phyloP scores from a whole-genome alignment of 2,329 filamentous ascomycete genomes.

The Tolypocladium amazonense region DNA sequence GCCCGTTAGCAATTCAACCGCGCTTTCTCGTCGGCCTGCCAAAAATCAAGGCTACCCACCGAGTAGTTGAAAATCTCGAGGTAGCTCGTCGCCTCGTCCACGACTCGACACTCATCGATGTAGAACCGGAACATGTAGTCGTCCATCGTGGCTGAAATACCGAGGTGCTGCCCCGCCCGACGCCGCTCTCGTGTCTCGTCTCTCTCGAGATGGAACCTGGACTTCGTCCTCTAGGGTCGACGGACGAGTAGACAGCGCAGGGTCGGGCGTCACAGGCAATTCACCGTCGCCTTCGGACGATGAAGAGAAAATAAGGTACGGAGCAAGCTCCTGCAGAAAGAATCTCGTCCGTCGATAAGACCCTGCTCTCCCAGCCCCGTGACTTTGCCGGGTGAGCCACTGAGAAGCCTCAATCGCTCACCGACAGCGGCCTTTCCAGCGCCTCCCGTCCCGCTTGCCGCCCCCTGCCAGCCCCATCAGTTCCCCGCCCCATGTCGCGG shows the following conservation, averaged over 20 bases:
- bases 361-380: background rate
- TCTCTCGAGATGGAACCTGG: background rate
- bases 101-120: constrained; percentile 35
- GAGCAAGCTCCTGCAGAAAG: background rate
- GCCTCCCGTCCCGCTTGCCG: background rate
- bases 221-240: background rate
- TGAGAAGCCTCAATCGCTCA: background rate
- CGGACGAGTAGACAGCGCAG: background rate
- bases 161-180: background rate
- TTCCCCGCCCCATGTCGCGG: background rate
- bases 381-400: background rate
- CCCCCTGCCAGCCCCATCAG: background rate
- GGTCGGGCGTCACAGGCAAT: background rate
- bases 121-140: constrained; percentile 45
- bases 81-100: constrained; percentile 42
- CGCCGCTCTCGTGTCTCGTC: background rate
- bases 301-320: background rate
- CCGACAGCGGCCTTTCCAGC: background rate
- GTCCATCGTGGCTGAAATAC: constrained; percentile 34
- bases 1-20: background rate
- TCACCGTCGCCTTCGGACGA: background rate
- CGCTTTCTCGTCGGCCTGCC: background rate
- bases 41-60: constrained; percentile 23
- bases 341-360: background rate
- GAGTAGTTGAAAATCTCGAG: constrained; percentile 50